Percentiles rank a stretch among this genome's conserved stretches.
Conservation (phyloP, 805 yeast species). For the Yarrowia hollandica region DNA sequence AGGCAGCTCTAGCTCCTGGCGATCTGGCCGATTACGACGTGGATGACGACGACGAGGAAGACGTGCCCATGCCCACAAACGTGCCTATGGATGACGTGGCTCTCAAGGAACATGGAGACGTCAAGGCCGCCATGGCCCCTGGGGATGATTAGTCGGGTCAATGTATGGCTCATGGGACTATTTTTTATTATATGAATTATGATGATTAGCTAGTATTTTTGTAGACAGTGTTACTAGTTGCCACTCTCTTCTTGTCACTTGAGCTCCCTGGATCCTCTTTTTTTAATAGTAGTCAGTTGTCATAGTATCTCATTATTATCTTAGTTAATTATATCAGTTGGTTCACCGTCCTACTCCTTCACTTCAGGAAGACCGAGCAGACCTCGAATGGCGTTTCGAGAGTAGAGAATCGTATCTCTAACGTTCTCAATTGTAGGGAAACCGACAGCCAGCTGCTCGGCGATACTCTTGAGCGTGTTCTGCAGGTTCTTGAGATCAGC, state of each 20-base stretch:
- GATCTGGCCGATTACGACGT: background rate
- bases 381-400: conserved; percentile 9
- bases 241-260: no score
- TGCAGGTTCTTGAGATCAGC: conserved; percentile 12
- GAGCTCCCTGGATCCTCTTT: no score
- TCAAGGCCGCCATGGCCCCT: conserved; percentile 25
- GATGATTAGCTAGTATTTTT: no score
- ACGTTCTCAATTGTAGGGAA: background rate
- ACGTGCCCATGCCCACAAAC: conserved; percentile 16
- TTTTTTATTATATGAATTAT: no score
- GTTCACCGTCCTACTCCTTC: background rate
- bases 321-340: no score
- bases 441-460: background rate
- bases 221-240: no score
- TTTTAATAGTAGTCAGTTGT: no score
- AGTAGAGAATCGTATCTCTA: conserved; percentile 4
- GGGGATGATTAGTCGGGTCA: conserved; percentile 20
- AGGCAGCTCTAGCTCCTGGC: conserved; percentile 2
- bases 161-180: no score
- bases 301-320: no score
- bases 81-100: conserved; percentile 16
- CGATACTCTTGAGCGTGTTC: background rate
- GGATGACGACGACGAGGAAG: conserved; percentile 11
- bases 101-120: conserved; percentile 4
- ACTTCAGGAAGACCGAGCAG: background rate